Base-by-base conservation (phyloP, 768 basidiomycete species). In the Pleurotus platypus region DNA sequence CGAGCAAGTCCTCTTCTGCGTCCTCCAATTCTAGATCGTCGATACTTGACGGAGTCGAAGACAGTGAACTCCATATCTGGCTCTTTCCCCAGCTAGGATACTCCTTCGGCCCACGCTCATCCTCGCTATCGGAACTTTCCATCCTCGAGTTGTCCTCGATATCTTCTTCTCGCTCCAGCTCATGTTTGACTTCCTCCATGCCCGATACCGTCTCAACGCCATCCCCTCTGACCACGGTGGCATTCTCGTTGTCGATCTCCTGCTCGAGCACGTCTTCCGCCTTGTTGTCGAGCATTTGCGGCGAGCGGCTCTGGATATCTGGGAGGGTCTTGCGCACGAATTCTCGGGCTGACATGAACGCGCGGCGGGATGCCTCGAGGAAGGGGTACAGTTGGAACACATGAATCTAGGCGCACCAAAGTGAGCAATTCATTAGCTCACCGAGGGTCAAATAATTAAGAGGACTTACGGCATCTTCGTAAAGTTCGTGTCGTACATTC, bases 301-400 rank as follows among this genome's bases (percentile, higher is more conserved):
- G 81, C 2, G 75, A 77, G 4, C 74, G 71, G 11, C 68, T 72
- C 66, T 84, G 81, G 30, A 78, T 64, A 53, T 77, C 74, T 5
- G 85, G 83, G n/a, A 90, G 76, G 45, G 76, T 71, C 38, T 78
- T 74, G 46, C 79, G 78, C 30, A 89, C 84, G 66, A 92, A 93
- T 58, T 84, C 77, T 27, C 81, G 79, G 69, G 87, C 89, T 4
- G 88, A 87, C 49, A 78, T 61, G 68, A 90, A 90, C 2, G 91
- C 84, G 45, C 80, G 80, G n/a, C 72, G 78, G 24, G 87, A 72
- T 2, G 82, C 76, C 7, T 83, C 78, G 18, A 92, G 76, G 69
- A 92, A 96, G 0, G 92, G 90, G 63, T 92, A 90, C 13, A 85
- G 78, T 67, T 96, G 94, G 68, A 98, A 98, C 11, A 96, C 90